Base-by-base conservation (phyloP, 257 asterid species). In the Cordia subcordata region DNA sequence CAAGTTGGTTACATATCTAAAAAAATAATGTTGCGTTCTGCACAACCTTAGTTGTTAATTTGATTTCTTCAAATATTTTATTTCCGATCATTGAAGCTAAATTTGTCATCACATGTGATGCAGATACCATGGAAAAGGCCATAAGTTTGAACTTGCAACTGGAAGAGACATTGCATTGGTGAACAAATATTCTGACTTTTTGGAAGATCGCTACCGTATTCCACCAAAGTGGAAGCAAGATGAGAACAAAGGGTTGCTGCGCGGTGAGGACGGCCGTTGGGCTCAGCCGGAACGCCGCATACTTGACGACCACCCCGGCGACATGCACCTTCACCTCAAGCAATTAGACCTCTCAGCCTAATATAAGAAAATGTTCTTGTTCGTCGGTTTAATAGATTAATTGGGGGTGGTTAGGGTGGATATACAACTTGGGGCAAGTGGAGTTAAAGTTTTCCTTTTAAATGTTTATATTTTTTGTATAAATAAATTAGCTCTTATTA, bases 81-180 rank as follows among this genome's bases (percentile, higher is more conserved):
- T 14, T 42, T 14, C 10, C 2, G 47, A n/a, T n/a, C n/a, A n/a
- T 8, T 42, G 47, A 42, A 4, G 10, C 47, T 42, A 42, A 14
- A 42, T 10, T 42, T 13, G 9, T 49, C 15, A 13, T 40, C 51
- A 0, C 18, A n/a, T 23, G 47, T 33, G 19, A 9, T 50, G 33
- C 71, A 58, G 74, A 12, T 73, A 53, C 63, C 71, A 73, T 44
- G 67, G 74, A 13, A 50, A 58, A 58, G 68, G 72, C 0, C 27
- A 35, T 37, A 49, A 54, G 11, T 61, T 66, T 61, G 49, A 55
- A 65, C 68, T 50, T 8, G 53, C 39, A 4, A 61, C 45, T 17
- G 51, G 52, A 5, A 57, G 78, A 49, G 67, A 73, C 16, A 19
- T 57, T 53, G 64, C 74, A 1, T 32, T 73, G n/a, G 67, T 73